Conservation (phyloP, 148 eudicot species). For the Arbutus unedo region DNA sequence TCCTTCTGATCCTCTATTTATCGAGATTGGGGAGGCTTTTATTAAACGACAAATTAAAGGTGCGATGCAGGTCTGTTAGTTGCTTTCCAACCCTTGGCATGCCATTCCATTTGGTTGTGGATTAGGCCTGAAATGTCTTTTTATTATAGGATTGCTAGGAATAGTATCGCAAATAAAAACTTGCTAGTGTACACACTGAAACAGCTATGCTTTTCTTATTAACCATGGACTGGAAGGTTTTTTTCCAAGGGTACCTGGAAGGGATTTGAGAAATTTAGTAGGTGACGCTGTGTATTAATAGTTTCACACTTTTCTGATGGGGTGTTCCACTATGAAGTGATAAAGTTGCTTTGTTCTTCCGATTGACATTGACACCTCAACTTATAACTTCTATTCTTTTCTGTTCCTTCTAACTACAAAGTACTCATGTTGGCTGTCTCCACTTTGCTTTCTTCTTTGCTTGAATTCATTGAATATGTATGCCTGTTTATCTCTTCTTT, state of each 20-base stretch:
- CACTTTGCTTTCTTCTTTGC: background rate
- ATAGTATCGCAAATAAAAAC: background rate
- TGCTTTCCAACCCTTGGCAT: background rate
- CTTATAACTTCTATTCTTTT: background rate
- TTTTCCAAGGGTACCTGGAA: background rate
- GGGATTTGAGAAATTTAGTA: background rate
- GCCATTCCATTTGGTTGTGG: background rate
- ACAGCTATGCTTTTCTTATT: background rate
- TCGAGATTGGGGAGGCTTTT: slow-evolving; percentile 86
- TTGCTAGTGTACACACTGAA: background rate
- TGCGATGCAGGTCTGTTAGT: slow-evolving; percentile 13
- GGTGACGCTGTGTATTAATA: too few relatives aligned
- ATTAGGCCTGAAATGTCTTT: background rate
- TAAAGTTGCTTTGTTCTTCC: background rate
- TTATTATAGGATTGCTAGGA: background rate
- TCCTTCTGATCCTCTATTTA: slow-evolving; percentile 94
- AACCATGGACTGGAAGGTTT: background rate
- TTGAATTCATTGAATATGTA: slow-evolving; percentile 8
- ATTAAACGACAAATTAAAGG: slow-evolving; percentile 80
- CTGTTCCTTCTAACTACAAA: background rate
- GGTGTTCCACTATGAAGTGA: background rate
- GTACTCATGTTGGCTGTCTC: background rate
- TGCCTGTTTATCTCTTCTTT: slow-evolving; percentile 6
- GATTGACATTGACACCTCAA: background rate
- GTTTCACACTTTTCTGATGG: too few relatives aligned